Evolutionary conservation across 306 rosid species (phyloP).

Genomic region (Alnus rubra): DNA sequence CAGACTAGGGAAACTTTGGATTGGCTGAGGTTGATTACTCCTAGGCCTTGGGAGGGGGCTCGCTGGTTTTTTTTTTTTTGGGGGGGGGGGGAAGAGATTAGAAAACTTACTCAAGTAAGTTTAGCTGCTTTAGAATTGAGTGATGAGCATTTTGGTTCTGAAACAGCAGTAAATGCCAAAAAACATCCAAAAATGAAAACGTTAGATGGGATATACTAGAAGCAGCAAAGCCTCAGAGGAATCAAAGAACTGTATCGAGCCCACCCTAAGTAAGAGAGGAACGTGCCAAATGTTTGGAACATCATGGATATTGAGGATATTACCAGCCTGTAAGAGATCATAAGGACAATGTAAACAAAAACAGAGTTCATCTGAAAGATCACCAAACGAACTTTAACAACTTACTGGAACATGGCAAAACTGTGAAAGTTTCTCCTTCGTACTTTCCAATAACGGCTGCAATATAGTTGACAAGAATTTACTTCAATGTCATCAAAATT

Average conservation of each 20-base stretch:
- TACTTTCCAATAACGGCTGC: slow-evolving; percentile 85
- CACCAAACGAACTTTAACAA: slow-evolving; percentile 34
- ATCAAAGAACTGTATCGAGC: slow-evolving; percentile 33
- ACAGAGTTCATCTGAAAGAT: slow-evolving; percentile 24
- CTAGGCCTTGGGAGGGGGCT: slow-evolving; percentile 7
- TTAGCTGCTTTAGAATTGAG: slow-evolving; percentile 83
- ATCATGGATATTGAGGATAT: slow-evolving; percentile 91
- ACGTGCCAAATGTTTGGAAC: slow-evolving; percentile 99
- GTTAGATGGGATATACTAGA: slow-evolving; percentile 21
- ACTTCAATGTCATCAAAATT: slow-evolving; percentile 33
- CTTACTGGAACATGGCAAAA: slow-evolving; percentile 99
- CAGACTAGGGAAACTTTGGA: slow-evolving; percentile 16
- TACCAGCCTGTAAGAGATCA: slow-evolving; percentile 56
- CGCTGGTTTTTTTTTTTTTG: no score
- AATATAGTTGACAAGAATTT: slow-evolving; percentile 22
- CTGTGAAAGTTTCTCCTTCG: slow-evolving; percentile 91
- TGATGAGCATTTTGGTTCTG: slow-evolving; percentile 93
- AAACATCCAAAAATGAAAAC: slow-evolving; percentile 28
- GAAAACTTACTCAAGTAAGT: slow-evolving; percentile 60
- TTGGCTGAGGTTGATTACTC: slow-evolving; percentile 11
- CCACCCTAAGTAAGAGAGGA: slow-evolving; percentile 92
- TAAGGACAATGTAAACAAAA: slow-evolving; percentile 28
- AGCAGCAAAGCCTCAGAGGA: slow-evolving; percentile 25
- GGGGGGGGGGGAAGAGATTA: slow-evolving; percentile 12
- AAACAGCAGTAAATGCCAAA: slow-evolving; percentile 24